These are phyloP conservation scores for Primulina eburnea DNA, from an alignment of 257 asterid species.

Conservation along the genomic window DNA sequence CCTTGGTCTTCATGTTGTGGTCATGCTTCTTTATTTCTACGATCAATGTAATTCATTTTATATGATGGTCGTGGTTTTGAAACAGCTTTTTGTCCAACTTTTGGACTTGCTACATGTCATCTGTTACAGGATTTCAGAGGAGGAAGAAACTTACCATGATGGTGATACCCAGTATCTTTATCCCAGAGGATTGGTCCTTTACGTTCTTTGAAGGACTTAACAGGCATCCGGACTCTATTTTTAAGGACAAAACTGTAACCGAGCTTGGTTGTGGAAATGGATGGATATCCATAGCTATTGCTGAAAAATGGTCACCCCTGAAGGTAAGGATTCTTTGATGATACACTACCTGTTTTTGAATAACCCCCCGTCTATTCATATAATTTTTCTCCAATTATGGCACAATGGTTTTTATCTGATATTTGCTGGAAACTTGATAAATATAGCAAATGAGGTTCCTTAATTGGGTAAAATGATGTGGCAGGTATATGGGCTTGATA, in stretches of 20 bases:
- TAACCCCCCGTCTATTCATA: slow-evolving; percentile 1
- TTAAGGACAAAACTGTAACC: slow-evolving; percentile 83
- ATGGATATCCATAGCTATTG: slow-evolving; percentile 98
- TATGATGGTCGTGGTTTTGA: background rate
- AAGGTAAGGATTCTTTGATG: slow-evolving; percentile 48
- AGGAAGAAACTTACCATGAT: slow-evolving; percentile 89
- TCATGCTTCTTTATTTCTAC: background rate
- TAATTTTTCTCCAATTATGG: background rate
- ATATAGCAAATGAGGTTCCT: slow-evolving; percentile 22
- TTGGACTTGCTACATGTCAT: slow-evolving; percentile 16
- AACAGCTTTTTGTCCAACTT: background rate
- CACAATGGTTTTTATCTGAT: slow-evolving; percentile 3
- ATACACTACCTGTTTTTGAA: slow-evolving; percentile 1
- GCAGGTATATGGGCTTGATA: slow-evolving; percentile 98
- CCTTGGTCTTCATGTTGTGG: slow-evolving; percentile 8
- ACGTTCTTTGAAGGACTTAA: slow-evolving; percentile 96
- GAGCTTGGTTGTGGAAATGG: slow-evolving; percentile 99
- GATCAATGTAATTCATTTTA: slow-evolving; percentile 7
- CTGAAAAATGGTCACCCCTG: slow-evolving; percentile 87
- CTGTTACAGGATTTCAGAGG: slow-evolving; percentile 54
- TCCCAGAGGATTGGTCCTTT: slow-evolving; percentile 99
- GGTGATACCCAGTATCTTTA: slow-evolving; percentile 94
- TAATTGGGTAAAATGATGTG: slow-evolving; percentile 26
- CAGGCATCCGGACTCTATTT: slow-evolving; percentile 92
- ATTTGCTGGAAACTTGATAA: slow-evolving; percentile 16